Evolutionary conservation across 1,139 yeast genomes (phyloP), one percentile per base, ranked within the genome.

Genomic region (Yamadazyma friedrichii): DNA sequence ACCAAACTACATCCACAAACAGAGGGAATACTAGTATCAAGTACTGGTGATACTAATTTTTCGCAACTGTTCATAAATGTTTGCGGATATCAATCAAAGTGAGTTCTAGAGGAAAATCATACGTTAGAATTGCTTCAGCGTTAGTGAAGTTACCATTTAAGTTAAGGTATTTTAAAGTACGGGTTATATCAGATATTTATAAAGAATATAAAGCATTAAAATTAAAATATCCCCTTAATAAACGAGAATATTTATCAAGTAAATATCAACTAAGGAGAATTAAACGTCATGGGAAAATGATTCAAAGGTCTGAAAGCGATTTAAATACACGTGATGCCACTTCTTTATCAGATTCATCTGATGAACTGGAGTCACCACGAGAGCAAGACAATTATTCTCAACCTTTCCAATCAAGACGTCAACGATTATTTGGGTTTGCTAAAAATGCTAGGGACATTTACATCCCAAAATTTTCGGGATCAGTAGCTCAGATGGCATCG

Each of bases 401-500:
- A 20, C 24, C 24, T 20, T 20, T 6, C 2, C 28, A 40, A 15
- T 54, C 59, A 1, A 52, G 70, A 41, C 58, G 78, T n/a, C 74
- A 60, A 48, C 52, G 69, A 39, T 48, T 73, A 16, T 46, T 64
- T 33, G 82, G 81, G 15, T 52, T 80, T 28, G 78, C 83, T 43
- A 72, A 67, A 47, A 72, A 76, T 9, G 80, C 86, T 8, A 68
- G 79, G 50, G 84, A 80, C 45, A 71, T 70, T 2, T 81, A 81
- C 52, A 68, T 81, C 15, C 85, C 85, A 2, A 64, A 69, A 9
- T 43, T 78, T 20, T 63, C 80, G 1, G 69, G 69, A 12, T 69
- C 80, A 0, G 73, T 80, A 15, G 53, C 75, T 2, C 79, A 67
- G 47, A 53, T 76, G 29, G 81, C 83, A 1, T 49, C 70, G 1